Conservation (phyloP, 768 basidiomycete genomes). For the Imleria badia region DNA sequence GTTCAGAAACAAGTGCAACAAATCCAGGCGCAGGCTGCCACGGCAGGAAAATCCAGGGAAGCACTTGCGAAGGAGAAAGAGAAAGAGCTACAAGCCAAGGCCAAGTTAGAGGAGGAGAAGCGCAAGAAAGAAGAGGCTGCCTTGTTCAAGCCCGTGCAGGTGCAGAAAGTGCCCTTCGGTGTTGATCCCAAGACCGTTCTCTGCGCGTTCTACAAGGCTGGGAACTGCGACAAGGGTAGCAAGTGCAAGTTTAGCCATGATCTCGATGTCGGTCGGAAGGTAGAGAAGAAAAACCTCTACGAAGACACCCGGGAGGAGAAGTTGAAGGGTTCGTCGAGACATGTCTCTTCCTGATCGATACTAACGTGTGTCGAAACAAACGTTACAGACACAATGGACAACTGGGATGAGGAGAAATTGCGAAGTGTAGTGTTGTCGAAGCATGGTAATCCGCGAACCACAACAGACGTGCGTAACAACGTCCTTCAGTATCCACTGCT, state of each 20-base stretch:
- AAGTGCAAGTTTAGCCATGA: constrained; percentile 99
- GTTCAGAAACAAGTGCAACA: constrained; percentile 83
- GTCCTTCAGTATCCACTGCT: constrained; percentile 4
- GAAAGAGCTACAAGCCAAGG: constrained; percentile 72
- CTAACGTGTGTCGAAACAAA: constrained; percentile 2
- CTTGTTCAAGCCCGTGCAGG: constrained; percentile 74
- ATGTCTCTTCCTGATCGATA: neutral
- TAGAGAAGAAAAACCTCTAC: constrained; percentile 95
- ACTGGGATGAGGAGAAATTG: constrained; percentile 95
- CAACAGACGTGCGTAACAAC: constrained; percentile 70
- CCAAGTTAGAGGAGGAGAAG: constrained; percentile 78
- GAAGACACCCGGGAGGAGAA: constrained; percentile 85
- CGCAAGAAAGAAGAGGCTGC: constrained; percentile 82
- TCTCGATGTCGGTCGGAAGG: constrained; percentile 82
- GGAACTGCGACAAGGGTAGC: constrained; percentile 88
- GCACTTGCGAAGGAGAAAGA: constrained; percentile 83
- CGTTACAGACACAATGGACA: constrained; percentile 88
- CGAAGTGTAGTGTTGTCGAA: constrained; percentile 84
- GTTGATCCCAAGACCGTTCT: constrained; percentile 95
- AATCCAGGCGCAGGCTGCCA: constrained; percentile 74
- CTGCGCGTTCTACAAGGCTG: constrained; percentile 91
- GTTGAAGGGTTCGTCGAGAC: constrained; percentile 51
- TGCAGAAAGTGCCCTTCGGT: constrained; percentile 89
- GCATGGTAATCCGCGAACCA: constrained; percentile 86
- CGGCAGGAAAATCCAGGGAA: constrained; percentile 78